Evolutionary conservation across 2,329 filamentous ascomycete species (phyloP), one percentile per base, ranked within the genome.

Genomic region (Aspergillus sp.): DNA sequence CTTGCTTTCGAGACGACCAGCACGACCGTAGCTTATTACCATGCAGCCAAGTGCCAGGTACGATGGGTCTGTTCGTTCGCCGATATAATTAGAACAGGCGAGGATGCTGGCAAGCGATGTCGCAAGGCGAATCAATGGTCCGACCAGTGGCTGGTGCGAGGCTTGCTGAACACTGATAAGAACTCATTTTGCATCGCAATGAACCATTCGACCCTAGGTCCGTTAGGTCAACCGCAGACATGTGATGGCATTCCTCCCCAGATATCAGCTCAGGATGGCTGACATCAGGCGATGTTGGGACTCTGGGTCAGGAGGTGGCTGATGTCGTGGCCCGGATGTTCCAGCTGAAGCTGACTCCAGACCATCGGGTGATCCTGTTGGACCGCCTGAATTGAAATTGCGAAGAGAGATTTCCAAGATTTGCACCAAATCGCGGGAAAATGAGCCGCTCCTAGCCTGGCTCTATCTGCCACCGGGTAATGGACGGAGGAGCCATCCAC

Each of bases 221-320:
- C 32, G 32, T 4, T 32, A 7, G 29, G 13, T 13, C 29, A 32
- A 32, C 29, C 29, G 29, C 6, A 4, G 32, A 34, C 32, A 34
- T n/a, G 32, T 34, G 32, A 34, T 7, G 29, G n/a, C 21, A 4
- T 23, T 23, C 3, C 21, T 23, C 21, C 6, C 21, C 21, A 23
- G n/a, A n/a, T n/a, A n/a, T n/a, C n/a, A n/a, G n/a, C n/a, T n/a
- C n/a, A n/a, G n/a, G n/a, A n/a, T n/a, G n/a, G n/a, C n/a, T n/a
- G n/a, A n/a, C n/a, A n/a, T n/a, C n/a, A n/a, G n/a, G 21, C 21
- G 6, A 3, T 4, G 21, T 23, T 6, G 3, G 21, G 6, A 23
- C 11, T 47, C 54, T 47, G 46, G 52, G 54, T 60, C 58, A 60
- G 58, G 58, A 60, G 59, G 59, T 57, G 58, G 55, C 58, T 60